Evolutionary conservation across 345 rosid species (phyloP).

Genomic region (Kandelia obovata): DNA sequence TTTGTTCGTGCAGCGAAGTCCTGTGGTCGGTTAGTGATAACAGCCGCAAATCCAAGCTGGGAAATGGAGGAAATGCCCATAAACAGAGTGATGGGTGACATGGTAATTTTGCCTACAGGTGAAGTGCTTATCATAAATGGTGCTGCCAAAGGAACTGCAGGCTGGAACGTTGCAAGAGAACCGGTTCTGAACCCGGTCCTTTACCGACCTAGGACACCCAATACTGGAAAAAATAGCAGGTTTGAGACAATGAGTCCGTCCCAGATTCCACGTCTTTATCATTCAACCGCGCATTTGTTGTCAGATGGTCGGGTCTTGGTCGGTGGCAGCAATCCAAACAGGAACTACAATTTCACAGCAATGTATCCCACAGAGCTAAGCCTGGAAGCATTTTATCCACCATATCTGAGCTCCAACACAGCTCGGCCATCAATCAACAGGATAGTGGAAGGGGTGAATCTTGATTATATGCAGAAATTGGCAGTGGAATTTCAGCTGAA

Average conservation of each 20-base stretch:
- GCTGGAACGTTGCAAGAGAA: conserved; percentile 23
- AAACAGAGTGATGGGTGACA: conserved; percentile 33
- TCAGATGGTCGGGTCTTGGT: conserved; percentile 41
- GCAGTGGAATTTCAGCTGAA: conserved; percentile 19
- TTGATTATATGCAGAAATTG: conserved; percentile 24
- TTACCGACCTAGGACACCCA: conserved; percentile 9
- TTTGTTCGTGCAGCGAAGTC: conserved; percentile 17
- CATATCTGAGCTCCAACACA: conserved; percentile 24
- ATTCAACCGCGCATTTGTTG: conserved; percentile 36
- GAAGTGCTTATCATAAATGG: conserved; percentile 32
- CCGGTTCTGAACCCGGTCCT: conserved; percentile 24
- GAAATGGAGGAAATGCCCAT: conserved; percentile 33
- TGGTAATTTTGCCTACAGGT: conserved; percentile 30
- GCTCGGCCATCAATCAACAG: conserved; percentile 11
- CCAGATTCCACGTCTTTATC: conserved; percentile 38
- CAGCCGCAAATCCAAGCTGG: conserved; percentile 20
- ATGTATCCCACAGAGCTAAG: conserved; percentile 38
- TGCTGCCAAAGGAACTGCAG: conserved; percentile 24
- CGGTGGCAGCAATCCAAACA: conserved; percentile 47
- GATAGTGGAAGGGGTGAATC: conserved; percentile 12
- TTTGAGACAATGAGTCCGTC: conserved; percentile 24
- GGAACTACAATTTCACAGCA: conserved; percentile 27
- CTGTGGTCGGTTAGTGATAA: conserved; percentile 24
- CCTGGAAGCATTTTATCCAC: conserved; percentile 46
- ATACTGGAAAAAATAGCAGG: conserved; percentile 1